Percentiles rank a stretch among this genome's conserved stretches.
Evolutionary conservation across 768 basidiomycete species (phyloP).

Genomic region (Panus rudis): DNA sequence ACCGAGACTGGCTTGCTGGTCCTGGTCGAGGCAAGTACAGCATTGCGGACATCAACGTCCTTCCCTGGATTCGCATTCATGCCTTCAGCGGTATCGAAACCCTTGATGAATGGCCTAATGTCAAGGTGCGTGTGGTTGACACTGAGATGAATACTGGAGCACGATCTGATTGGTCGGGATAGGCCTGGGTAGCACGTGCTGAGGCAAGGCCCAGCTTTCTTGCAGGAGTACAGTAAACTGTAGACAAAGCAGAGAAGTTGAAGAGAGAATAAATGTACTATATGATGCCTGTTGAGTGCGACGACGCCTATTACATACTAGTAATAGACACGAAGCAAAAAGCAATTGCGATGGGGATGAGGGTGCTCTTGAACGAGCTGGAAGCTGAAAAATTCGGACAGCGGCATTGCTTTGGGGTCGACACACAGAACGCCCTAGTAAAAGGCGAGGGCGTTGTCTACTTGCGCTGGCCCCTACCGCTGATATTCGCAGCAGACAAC

Average conservation of each 20-base stretch:
- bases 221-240: constrained; percentile 6
- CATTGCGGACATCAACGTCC: constrained; percentile 66
- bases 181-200: constrained; percentile 35
- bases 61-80: constrained; percentile 56
- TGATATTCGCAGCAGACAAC: not conserved
- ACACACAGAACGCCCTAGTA: constrained; percentile 64
- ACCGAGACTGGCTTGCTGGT: constrained; percentile 77
- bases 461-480: constrained; percentile 50
- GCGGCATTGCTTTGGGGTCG: constrained; percentile 39
- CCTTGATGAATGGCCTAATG: constrained; percentile 56
- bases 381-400: constrained; percentile 49
- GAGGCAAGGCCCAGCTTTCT: constrained; percentile 11
- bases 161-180: not conserved
- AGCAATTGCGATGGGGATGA: not conserved
- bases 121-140: constrained; percentile 46
- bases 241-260: not conserved
- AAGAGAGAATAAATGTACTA: not conserved
- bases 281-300: no score
- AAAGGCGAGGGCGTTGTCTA: constrained; percentile 64
- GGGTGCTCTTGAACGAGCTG: constrained; percentile 28
- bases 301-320: no score
- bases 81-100: constrained; percentile 42
- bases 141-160: not conserved
- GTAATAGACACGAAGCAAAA: constrained; percentile 6
- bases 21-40: constrained; percentile 58